phyloP scores from a whole-genome alignment of 140 eudicot genomes.

The Flaveria floridana region DNA sequence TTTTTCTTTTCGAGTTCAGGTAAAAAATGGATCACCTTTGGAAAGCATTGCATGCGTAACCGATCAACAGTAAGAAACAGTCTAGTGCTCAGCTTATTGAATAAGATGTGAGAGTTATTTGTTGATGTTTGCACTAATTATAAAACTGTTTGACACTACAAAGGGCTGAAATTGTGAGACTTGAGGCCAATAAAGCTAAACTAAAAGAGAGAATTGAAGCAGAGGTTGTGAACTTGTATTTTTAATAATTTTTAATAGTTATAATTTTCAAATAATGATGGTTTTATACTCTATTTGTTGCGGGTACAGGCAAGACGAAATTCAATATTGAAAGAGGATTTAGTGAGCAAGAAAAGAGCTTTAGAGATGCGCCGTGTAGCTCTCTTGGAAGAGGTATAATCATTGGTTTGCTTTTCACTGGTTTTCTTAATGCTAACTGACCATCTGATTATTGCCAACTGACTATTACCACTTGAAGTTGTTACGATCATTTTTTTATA shows the following conservation, averaged over 20 bases:
- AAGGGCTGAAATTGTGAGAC: slow-evolving; percentile 74
- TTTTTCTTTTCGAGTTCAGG: slow-evolving; percentile 38
- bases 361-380: slow-evolving; percentile 64
- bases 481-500: too few species aligned
- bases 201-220: slow-evolving; percentile 46
- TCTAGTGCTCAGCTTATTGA: background rate
- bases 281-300: background rate
- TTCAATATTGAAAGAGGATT: slow-evolving; percentile 45
- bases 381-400: slow-evolving; percentile 73
- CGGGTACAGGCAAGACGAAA: slow-evolving; percentile 52
- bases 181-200: slow-evolving; percentile 54
- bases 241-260: background rate
- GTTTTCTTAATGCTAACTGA: too few species aligned
- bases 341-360: slow-evolving; percentile 62
- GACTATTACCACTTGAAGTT: too few species aligned
- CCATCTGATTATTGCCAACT: background rate
- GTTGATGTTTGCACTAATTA: slow-evolving; percentile 11
- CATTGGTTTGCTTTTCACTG: background rate
- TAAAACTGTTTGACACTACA: background rate
- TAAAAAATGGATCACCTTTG: slow-evolving; percentile 62
- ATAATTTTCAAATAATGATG: background rate
- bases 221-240: slow-evolving; percentile 51
- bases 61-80: slow-evolving; percentile 74
- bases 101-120: slow-evolving; percentile 2
- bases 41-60: slow-evolving; percentile 52